Evolutionary conservation across 108 stramenopile genomes (phyloP).

Genomic region (Stephanodiscus triporus): DNA sequence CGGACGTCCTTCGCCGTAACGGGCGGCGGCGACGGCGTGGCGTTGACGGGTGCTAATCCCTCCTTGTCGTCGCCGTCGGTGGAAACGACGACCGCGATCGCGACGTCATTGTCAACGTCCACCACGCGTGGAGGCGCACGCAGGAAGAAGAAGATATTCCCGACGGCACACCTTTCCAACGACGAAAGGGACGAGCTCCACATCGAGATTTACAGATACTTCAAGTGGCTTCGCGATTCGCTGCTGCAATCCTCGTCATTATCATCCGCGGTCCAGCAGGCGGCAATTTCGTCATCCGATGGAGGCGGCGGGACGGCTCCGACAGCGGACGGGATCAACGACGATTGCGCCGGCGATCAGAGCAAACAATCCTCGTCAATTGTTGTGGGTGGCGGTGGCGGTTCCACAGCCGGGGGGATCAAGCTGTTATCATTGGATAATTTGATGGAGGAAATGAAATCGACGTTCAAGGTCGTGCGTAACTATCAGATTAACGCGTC

Average conservation of each 20-base stretch:
- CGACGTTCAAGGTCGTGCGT: neutral
- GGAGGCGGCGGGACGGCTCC: neutral
- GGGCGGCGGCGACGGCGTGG: neutral
- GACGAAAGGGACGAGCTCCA: slow-evolving; percentile 19
- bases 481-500: neutral
- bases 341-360: neutral
- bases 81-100: neutral
- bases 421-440: neutral
- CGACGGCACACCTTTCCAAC: slow-evolving; percentile 13
- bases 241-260: neutral
- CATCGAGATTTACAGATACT: slow-evolving; percentile 15
- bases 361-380: neutral
- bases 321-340: no score
- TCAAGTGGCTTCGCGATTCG: slow-evolving; percentile 11
- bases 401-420: neutral
- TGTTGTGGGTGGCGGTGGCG: neutral
- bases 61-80: neutral
- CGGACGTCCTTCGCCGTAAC: no score
- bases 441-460: neutral
- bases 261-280: neutral
- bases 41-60: neutral
- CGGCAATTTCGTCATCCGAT: neutral
- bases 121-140: slow-evolving; percentile 1
- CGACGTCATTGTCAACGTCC: neutral
- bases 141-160: slow-evolving; percentile 17